Percentiles rank a stretch among this genome's conserved stretches.
Conservation (phyloP, 768 basidiomycete species). For the Lentinula lateritia region DNA sequence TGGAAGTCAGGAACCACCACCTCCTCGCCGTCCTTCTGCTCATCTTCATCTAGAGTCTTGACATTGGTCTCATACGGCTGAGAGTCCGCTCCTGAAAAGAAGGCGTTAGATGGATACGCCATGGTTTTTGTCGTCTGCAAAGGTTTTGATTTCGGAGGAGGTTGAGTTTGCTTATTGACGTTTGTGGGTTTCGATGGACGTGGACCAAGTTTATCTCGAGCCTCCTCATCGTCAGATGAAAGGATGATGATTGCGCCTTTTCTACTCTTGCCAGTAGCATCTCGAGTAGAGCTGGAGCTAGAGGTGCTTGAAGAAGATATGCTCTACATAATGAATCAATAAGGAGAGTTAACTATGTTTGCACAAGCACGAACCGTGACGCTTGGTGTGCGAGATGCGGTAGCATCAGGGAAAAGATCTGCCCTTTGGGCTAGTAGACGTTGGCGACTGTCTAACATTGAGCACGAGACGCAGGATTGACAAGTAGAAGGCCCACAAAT, state of each 20-base stretch:
- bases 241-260: not conserved
- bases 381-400: not conserved
- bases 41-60: constrained; percentile 5
- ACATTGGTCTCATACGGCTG: not conserved
- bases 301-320: not conserved
- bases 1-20: constrained; percentile 21
- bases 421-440: constrained; percentile 4
- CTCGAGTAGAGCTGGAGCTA: not conserved
- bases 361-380: not conserved
- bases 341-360: not conserved
- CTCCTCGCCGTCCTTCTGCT: constrained; percentile 22
- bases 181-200: not conserved
- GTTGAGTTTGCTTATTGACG: not conserved
- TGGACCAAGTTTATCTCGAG: not conserved
- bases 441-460: not conserved
- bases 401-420: not conserved
- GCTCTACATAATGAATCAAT: not conserved
- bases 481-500: not conserved
- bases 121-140: not conserved
- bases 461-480: too few species aligned
- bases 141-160: not conserved
- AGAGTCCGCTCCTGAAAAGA: not conserved
- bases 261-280: not conserved
- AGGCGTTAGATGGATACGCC: not conserved
- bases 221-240: constrained; percentile 8